phyloP scores from a whole-genome alignment of 495 filamentous ascomycete genomes.

The Aspergillus incahuasiensis region DNA sequence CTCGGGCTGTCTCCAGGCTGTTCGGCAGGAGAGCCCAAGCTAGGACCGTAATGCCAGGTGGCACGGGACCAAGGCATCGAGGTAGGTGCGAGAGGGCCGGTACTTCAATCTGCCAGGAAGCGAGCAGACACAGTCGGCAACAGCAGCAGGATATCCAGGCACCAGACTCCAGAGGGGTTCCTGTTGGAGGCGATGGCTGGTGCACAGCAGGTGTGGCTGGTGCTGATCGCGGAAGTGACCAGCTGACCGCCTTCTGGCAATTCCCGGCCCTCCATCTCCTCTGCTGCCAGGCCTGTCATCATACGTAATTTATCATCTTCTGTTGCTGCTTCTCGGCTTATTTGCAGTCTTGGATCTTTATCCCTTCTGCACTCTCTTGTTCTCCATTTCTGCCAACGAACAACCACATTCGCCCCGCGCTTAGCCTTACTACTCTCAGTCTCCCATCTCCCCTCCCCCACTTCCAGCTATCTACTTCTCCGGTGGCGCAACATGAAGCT shows the following conservation, averaged over 20 bases:
- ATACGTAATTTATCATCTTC: slow-evolving; percentile 22
- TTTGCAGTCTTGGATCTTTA: slow-evolving; percentile 2
- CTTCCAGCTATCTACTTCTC: slow-evolving; percentile 16
- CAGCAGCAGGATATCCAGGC: no score
- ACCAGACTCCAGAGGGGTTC: no score
- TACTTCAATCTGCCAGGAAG: not conserved
- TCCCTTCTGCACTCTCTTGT: not conserved
- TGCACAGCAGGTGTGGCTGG: not conserved
- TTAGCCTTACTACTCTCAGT: not conserved
- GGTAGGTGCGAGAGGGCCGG: no score
- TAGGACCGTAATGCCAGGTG: not conserved
- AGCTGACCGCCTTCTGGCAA: not conserved
- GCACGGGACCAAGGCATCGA: not conserved
- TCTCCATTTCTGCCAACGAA: not conserved
- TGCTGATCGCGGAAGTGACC: not conserved
- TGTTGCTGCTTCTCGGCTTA: slow-evolving; percentile 6
- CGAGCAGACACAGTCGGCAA: no score
- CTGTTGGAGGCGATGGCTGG: no score
- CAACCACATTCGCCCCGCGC: not conserved
- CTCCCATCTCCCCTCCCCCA: slow-evolving; percentile 5
- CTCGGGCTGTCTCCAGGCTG: not conserved
- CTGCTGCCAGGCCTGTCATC: slow-evolving; percentile 7
- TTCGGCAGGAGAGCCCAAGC: not conserved
- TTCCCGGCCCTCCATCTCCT: not conserved
- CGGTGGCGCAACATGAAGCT: slow-evolving; percentile 65